A percentile compares a stretch with the other conserved stretches of the same genome.
phyloP scores from a whole-genome alignment of 768 basidiomycete species.

The Xanthoconium purpureum region DNA sequence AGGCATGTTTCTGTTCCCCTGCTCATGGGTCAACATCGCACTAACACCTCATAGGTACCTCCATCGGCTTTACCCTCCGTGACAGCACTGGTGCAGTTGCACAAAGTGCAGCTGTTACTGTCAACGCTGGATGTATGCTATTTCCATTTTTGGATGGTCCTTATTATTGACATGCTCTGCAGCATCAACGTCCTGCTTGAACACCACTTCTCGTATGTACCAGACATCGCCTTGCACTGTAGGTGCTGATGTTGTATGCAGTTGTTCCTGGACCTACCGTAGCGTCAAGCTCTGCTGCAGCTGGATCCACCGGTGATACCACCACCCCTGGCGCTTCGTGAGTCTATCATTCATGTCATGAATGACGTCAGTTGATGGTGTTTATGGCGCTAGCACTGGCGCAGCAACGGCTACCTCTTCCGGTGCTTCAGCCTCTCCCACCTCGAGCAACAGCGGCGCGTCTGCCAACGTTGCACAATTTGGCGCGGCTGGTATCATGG shows the following conservation, averaged over 20 bases:
- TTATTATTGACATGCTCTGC: constrained; percentile 21
- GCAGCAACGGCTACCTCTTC: not conserved
- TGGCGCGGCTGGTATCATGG: constrained; percentile 38
- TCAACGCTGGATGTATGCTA: constrained; percentile 50
- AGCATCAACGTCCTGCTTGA: constrained; percentile 37
- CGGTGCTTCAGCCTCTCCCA: constrained; percentile 22
- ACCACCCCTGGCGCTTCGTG: constrained; percentile 7
- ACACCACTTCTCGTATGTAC: constrained; percentile 22
- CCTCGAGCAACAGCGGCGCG: constrained; percentile 34
- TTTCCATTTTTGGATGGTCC: not conserved
- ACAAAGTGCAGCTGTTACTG: constrained; percentile 52
- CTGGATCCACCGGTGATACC: too few species aligned
- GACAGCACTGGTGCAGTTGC: constrained; percentile 53
- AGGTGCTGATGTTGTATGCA: constrained; percentile 16
- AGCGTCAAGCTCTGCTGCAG: too few species aligned
- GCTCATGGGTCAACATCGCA: not conserved
- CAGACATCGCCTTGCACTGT: constrained; percentile 8
- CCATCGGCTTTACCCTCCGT: constrained; percentile 55
- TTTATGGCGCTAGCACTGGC: not conserved
- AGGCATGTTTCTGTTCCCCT: constrained; percentile 30
- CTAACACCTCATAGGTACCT: constrained; percentile 36
- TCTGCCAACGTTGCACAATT: constrained; percentile 42
- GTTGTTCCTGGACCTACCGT: constrained; percentile 23
- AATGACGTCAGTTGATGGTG: constrained; percentile 12
- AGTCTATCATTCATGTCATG: constrained; percentile 4